phyloP scores from a whole-genome alignment of 1,284 basidiomycete species.

The Neolentinus lepideus region DNA sequence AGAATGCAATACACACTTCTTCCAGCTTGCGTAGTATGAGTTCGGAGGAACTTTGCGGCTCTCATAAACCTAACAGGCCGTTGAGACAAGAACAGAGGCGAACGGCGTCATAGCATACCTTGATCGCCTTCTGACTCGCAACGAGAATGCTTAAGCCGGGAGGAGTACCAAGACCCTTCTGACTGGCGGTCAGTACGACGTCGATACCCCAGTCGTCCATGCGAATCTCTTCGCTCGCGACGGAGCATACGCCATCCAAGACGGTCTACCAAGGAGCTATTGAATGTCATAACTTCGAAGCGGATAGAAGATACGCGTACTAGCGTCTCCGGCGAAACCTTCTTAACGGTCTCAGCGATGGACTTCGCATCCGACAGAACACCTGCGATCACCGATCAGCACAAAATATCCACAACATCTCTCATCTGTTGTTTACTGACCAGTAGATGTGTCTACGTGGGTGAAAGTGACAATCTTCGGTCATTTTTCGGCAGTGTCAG shows the following conservation, averaged over 20 bases:
- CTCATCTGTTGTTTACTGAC: conserved; percentile 22
- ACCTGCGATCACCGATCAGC: conserved; percentile 26
- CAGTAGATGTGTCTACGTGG: conserved; percentile 92
- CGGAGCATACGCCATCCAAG: conserved; percentile 92
- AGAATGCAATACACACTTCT: conserved; percentile 41
- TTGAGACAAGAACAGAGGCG: neutral
- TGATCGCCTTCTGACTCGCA: conserved; percentile 77
- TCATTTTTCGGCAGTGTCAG: neutral
- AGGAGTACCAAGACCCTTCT: conserved; percentile 95
- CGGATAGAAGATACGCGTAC: conserved; percentile 28
- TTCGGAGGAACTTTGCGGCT: conserved; percentile 63
- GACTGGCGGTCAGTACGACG: conserved; percentile 83
- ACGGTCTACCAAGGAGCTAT: conserved; percentile 44
- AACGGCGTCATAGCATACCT: conserved; percentile 26
- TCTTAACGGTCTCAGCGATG: conserved; percentile 70
- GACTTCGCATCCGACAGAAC: conserved; percentile 85
- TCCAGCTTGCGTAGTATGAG: conserved; percentile 89
- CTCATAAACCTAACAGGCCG: conserved; percentile 50
- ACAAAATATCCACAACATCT: conserved; percentile 1
- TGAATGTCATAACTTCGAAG: neutral
- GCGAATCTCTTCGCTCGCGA: conserved; percentile 92
- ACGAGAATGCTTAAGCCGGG: conserved; percentile 88
- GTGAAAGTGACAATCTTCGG: conserved; percentile 67
- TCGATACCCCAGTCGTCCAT: conserved; percentile 95
- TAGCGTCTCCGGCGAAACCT: conserved; percentile 82